Percentiles rank a stretch among this genome's conserved stretches.
Conservation (phyloP, 1,139 yeast genomes). For the Candida tropicalis region DNA sequence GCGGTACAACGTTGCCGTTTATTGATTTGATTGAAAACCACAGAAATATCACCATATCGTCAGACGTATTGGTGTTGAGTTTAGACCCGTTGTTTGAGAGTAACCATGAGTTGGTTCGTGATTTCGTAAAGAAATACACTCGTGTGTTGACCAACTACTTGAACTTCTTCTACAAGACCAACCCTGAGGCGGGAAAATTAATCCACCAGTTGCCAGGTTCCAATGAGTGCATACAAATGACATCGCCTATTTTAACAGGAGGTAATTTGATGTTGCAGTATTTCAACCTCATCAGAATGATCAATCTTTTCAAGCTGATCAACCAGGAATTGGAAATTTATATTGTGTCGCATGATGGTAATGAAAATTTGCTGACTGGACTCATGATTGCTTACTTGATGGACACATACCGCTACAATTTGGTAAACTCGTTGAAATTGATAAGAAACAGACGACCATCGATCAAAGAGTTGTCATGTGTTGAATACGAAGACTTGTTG, state of each 20-base stretch:
- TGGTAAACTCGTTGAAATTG: conserved; percentile 30
- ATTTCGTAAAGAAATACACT: conserved; percentile 33
- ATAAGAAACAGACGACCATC: conserved; percentile 23
- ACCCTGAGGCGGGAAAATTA: conserved; percentile 29
- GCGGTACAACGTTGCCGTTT: conserved; percentile 39
- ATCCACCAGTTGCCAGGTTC: conserved; percentile 36
- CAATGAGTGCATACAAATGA: conserved; percentile 27
- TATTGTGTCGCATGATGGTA: conserved; percentile 37
- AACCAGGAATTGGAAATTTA: conserved; percentile 39
- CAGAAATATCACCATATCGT: conserved; percentile 29
- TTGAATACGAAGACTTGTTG: conserved; percentile 46
- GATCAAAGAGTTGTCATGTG: conserved; percentile 27
- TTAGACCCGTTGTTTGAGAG: conserved; percentile 40
- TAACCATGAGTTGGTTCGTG: conserved; percentile 23
- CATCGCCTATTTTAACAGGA: conserved; percentile 44
- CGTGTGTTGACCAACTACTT: conserved; percentile 43
- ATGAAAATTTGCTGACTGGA: conserved; percentile 34
- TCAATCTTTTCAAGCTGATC: conserved; percentile 38
- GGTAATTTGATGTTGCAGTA: conserved; percentile 38
- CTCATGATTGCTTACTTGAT: conserved; percentile 42
- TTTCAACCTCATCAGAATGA: conserved; percentile 41
- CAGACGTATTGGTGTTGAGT: conserved; percentile 42
- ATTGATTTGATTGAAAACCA: conserved; percentile 25
- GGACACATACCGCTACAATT: conserved; percentile 44
- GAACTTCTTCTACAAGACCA: conserved; percentile 38